Evolutionary conservation across 2,329 filamentous ascomycete species (phyloP), one percentile per base, ranked within the genome.

Genomic region (Pestalotiopsis sp.): DNA sequence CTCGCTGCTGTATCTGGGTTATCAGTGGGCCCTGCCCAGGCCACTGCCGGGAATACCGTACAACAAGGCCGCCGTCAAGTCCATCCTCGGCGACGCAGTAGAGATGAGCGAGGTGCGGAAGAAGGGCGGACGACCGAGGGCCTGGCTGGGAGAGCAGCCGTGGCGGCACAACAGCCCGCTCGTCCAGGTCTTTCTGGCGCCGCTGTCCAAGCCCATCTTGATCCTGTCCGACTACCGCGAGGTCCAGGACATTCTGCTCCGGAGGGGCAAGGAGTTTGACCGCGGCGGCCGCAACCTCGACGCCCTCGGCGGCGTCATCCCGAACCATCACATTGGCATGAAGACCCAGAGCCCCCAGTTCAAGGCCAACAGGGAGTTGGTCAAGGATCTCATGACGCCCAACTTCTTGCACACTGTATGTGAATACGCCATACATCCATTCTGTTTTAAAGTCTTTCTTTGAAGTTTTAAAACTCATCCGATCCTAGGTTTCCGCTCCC

Each of bases 311-410:
- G 71, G 71, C 57, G 60, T 74, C 1, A 67, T 74, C 12, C 71
- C 71, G 3, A 62, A 73, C 17, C 74, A 77, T 56, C 79, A 80
- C 67, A 77, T 81, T 69, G 71, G 71, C 4, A 78, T 80, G 78
- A 70, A 73, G 66, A 76, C 76, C 12, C 70, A 72, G 17, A 72
- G 79, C 60, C 75, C 77, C 2, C 71, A 75, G 17, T 78, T 76
- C 69, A 78, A 75, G 69, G 56, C 41, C 12, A 76, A 79, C 58
- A 75, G 75, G 56, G 73, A 77, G 65, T 72, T 82, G 4, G 69
- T 80, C 14, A 74, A 76, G 60, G 79, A 81, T 52, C 72, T 81
- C 4, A 80, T 82, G 80, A 74, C 78, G 14, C 76, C 78, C 0
- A 69, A 67, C n/a, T 81, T 81, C 63, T 69, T 81, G 25, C 72